Conservation (phyloP, 108 stramenopile genomes). For the Licmophora abbreviata region DNA sequence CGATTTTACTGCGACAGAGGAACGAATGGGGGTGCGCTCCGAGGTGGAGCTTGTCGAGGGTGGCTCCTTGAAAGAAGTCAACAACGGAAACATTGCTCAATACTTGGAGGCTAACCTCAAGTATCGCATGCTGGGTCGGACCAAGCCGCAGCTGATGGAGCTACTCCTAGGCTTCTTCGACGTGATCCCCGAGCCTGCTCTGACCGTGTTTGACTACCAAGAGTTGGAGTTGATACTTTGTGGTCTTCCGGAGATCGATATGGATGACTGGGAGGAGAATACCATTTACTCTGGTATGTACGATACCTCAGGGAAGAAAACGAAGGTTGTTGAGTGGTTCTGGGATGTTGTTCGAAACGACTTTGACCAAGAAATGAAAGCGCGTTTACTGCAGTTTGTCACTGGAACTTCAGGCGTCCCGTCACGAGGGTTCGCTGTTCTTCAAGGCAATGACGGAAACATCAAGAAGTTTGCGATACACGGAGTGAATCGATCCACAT, state of each 20-base stretch:
- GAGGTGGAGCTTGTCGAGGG: conserved; percentile 83
- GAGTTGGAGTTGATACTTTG: conserved; percentile 97
- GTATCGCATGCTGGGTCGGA: conserved; percentile 83
- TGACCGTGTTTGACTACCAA: conserved; percentile 93
- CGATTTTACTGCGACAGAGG: conserved; percentile 94
- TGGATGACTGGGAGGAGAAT: conserved; percentile 86
- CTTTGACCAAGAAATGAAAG: conserved; percentile 89
- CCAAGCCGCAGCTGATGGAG: conserved; percentile 81
- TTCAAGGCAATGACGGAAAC: conserved; percentile 93
- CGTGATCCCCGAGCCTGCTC: conserved; percentile 88
- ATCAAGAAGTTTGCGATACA: conserved; percentile 94
- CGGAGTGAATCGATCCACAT: conserved; percentile 47
- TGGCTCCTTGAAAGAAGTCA: conserved; percentile 84
- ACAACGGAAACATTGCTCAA: conserved; percentile 87
- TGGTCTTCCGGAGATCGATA: conserved; percentile 91
- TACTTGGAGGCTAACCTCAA: conserved; percentile 86
- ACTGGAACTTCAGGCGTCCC: conserved; percentile 95
- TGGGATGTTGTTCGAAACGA: conserved; percentile 89
- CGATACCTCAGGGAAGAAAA: conserved; percentile 33
- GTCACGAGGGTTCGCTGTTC: conserved; percentile 84
- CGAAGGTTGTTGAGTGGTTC: conserved; percentile 85
- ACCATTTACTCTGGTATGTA: conserved; percentile 83
- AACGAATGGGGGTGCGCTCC: conserved; percentile 66
- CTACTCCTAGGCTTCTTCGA: conserved; percentile 94
- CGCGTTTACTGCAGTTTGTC: conserved; percentile 93